Evolutionary conservation across 164 flowering plant genomes (phyloP).

Genomic region (Berberis vulgaris): DNA sequence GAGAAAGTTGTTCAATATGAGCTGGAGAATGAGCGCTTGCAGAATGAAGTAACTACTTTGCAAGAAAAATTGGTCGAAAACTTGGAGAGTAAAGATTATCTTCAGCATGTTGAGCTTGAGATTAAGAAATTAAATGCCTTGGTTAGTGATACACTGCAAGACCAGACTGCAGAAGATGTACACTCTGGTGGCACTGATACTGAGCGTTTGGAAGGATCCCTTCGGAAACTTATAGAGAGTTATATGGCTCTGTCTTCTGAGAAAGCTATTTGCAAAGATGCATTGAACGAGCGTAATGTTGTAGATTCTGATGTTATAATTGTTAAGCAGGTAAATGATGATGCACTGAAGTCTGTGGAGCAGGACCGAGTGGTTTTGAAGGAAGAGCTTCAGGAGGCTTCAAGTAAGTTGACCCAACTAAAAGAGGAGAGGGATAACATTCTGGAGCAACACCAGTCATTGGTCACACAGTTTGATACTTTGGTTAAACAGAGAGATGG

Average conservation of each 20-base stretch:
- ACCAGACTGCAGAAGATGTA: constrained; percentile 25
- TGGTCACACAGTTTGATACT: constrained; percentile 42
- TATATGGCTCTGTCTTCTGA: constrained; percentile 19
- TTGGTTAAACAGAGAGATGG: constrained; percentile 34
- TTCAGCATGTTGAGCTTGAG: constrained; percentile 30
- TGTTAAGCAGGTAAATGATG: constrained; percentile 11
- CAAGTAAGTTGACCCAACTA: constrained; percentile 31
- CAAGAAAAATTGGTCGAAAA: constrained; percentile 41
- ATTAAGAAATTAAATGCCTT: constrained; percentile 41
- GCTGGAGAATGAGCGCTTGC: constrained; percentile 36
- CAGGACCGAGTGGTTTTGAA: constrained; percentile 24
- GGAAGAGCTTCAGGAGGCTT: constrained; percentile 55
- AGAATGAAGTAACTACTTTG: constrained; percentile 34
- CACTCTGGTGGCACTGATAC: constrained; percentile 20
- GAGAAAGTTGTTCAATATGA: constrained; percentile 30
- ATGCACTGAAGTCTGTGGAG: constrained; percentile 21
- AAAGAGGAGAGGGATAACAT: constrained; percentile 57
- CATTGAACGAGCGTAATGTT: constrained; percentile 11
- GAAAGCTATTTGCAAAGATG: constrained; percentile 18
- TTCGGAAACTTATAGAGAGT: constrained; percentile 54
- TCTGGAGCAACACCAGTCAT: constrained; percentile 36
- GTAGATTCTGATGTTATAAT: constrained; percentile 11
- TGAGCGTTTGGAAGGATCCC: constrained; percentile 39
- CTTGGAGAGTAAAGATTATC: constrained; percentile 26
- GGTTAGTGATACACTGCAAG: constrained; percentile 49